Evolutionary conservation across 305 asterid species (phyloP).

Genomic region (Fraxinus platypoda): DNA sequence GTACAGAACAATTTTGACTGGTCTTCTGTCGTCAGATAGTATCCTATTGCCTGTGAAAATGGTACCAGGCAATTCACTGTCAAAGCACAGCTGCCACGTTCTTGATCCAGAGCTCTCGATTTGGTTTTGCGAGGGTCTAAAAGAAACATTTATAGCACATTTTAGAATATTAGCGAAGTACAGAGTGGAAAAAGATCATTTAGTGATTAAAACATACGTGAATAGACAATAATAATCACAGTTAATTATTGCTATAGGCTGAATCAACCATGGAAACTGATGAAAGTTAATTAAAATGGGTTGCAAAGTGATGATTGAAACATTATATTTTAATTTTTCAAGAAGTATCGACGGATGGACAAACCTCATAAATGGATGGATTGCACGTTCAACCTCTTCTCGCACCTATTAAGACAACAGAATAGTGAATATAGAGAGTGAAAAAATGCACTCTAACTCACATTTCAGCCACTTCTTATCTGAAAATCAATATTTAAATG

Average conservation of each 20-base stretch:
- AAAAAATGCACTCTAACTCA: conserved; percentile 8
- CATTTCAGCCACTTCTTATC: background rate
- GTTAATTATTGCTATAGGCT: background rate
- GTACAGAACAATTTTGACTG: conserved; percentile 41
- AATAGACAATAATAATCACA: background rate
- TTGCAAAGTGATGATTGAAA: background rate
- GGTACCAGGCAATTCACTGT: conserved; percentile 37
- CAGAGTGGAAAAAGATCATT: background rate
- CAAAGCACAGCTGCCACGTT: conserved; percentile 52
- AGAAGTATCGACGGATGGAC: conserved; percentile 4
- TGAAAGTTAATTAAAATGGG: background rate
- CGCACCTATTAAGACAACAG: conserved; percentile 49
- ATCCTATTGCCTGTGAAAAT: conserved; percentile 62
- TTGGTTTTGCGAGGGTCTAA: conserved; percentile 42
- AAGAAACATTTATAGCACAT: conserved; percentile 13
- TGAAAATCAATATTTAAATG: background rate
- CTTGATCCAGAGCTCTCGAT: conserved; percentile 38
- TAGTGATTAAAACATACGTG: background rate
- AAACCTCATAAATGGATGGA: conserved; percentile 45
- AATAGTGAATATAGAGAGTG: background rate
- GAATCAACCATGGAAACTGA: background rate
- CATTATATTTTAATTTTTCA: background rate
- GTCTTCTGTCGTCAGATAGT: conserved; percentile 32
- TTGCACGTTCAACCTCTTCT: conserved; percentile 51
- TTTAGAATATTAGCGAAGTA: background rate